These are phyloP conservation scores for Pulveroboletus frians DNA, from an alignment of 768 basidiomycete species.

Conservation along the genomic window DNA sequence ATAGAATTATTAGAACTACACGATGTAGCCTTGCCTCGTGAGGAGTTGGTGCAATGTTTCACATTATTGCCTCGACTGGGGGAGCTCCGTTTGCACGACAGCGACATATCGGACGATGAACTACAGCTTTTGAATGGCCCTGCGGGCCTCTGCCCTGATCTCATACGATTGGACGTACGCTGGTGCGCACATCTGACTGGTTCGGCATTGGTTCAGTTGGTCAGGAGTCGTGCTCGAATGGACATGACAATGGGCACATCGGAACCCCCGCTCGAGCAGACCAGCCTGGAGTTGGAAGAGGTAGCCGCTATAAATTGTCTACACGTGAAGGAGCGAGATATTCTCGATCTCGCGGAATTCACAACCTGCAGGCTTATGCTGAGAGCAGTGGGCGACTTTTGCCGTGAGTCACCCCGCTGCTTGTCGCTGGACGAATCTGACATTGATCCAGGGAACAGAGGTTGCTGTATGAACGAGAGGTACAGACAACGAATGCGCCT, in stretches of 20 bases:
- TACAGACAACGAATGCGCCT: conserved; percentile 49
- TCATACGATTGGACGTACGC: conserved; percentile 47
- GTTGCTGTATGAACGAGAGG: conserved; percentile 52
- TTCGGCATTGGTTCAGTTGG: conserved; percentile 45
- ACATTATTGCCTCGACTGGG: conserved; percentile 36
- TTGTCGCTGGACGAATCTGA: background rate
- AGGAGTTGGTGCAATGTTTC: conserved; percentile 35
- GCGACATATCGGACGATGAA: conserved; percentile 48
- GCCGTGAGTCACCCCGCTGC: conserved; percentile 39
- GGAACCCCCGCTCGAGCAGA: conserved; percentile 1
- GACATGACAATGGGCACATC: background rate
- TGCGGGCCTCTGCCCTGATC: conserved; percentile 41
- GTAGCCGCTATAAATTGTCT: conserved; percentile 55
- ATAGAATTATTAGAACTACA: conserved; percentile 44
- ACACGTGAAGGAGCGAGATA: conserved; percentile 49
- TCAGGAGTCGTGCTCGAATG: conserved; percentile 34
- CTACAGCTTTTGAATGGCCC: conserved; percentile 37
- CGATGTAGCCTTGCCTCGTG: conserved; percentile 41
- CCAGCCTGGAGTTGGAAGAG: conserved; percentile 36
- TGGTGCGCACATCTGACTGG: conserved; percentile 58
- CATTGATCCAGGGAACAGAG: conserved; percentile 33
- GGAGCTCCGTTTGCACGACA: conserved; percentile 52
- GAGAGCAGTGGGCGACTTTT: conserved; percentile 42
- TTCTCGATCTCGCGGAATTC: conserved; percentile 44
- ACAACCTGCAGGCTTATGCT: conserved; percentile 46